Conservation (phyloP, 306 rosid genomes). For the Trifolium pratense region DNA sequence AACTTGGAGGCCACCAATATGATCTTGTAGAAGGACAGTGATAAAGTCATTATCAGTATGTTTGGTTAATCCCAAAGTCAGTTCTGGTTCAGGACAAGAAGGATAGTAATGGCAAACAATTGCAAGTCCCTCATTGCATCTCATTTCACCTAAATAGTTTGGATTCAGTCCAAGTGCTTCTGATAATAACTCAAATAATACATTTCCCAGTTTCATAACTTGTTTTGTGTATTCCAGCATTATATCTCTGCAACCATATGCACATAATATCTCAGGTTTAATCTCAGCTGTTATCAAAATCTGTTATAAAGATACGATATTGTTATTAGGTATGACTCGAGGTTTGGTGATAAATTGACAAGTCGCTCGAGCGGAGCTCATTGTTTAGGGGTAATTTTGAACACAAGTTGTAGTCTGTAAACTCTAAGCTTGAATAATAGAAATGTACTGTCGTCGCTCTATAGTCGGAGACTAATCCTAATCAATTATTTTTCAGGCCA, state of each 20-base stretch:
- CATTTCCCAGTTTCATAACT: conserved; percentile 31
- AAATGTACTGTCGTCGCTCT: too few relatives aligned
- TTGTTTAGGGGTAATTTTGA: too few relatives aligned
- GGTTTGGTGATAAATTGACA: neutral
- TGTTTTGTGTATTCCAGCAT: conserved; percentile 42
- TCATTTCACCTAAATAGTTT: conserved; percentile 33
- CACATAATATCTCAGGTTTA: too few relatives aligned
- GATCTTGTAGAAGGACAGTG: conserved; percentile 50
- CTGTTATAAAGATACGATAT: too few relatives aligned
- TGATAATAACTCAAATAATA: conserved; percentile 40
- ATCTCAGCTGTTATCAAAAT: too few relatives aligned
- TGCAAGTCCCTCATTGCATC: conserved; percentile 16
- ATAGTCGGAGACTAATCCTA: too few relatives aligned
- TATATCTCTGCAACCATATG: conserved; percentile 40
- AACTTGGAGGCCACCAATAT: conserved; percentile 48
- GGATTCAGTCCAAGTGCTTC: conserved; percentile 42
- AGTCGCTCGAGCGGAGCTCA: neutral
- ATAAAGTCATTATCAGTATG: conserved; percentile 45
- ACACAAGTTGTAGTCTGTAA: too few relatives aligned
- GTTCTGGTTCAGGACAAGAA: conserved; percentile 45
- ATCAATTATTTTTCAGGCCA: too few relatives aligned
- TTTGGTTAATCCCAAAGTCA: conserved; percentile 34
- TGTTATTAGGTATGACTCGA: too few relatives aligned
- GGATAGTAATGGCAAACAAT: conserved; percentile 43
- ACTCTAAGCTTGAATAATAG: too few relatives aligned